Base-by-base conservation (phyloP, 148 eudicot species). In the Bassia scoparia region DNA sequence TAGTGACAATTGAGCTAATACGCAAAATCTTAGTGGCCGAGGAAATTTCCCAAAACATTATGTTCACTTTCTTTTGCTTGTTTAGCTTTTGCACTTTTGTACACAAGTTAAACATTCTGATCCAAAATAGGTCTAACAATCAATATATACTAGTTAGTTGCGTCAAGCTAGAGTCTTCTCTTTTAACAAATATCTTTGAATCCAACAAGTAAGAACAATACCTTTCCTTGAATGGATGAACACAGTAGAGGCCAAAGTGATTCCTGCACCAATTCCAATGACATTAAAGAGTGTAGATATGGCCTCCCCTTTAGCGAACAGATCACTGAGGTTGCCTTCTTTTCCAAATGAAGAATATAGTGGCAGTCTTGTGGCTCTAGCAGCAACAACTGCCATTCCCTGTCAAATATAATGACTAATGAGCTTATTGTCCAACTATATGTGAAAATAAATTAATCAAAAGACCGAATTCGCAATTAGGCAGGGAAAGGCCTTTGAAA, bases 341-440 rank as follows among this genome's bases (percentile, higher is more conserved):
- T 89, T 95, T 48, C 97, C 99, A 87, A 95, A 95, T 26, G 99
- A 87, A 79, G 99, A 95, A 81, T 95, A 95, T 78, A 95, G 75
- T 49, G 99, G 99, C 82, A 95, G 81, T 79, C 99, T 87, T 58
- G 99, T 95, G 24, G 99, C 99, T 84, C 99, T 86, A 56, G 99
- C 99, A 67, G 99, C 99, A 78, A 95, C 99, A 69, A 85, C 87
- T 34, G 97, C 99, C 99, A 95, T 92, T 84, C 99, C 99, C 99
- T 94, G 82, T 56, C 59, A 74, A n/a, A n/a, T n/a, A n/a, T n/a
- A n/a, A n/a, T 81, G 67, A 54, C 64, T 38, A 62, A 46, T 41
- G 29, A 63, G 53, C 46, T 74, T 61, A 46, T 23, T 38, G 44
- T 52, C 26, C 8, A 68, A 75, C 24, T 64, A 77, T 56, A 8